Base-by-base conservation (phyloP, 2,329 filamentous ascomycete species). In the Aspergillus amoenus region DNA sequence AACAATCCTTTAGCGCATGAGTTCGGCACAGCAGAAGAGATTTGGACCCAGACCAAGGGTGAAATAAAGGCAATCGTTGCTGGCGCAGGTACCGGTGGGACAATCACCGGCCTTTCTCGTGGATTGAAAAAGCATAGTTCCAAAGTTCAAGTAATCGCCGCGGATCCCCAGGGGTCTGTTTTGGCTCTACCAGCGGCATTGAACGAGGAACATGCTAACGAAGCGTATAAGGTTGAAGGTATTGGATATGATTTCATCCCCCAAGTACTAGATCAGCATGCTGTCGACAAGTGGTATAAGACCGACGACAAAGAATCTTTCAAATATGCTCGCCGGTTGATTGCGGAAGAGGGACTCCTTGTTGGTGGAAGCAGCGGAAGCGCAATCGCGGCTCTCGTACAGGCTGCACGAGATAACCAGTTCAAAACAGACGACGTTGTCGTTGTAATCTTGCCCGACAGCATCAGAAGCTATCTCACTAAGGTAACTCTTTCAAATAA, bases 181-280 rank as follows among this genome's bases (percentile, higher is more conserved):
- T 82, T 99, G 48, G 94, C 94, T 9, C 70, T 96, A 32, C 94
- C 94, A 2, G 85, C 89, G 64, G 68, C 75, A 5, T 79, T 99
- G 65, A 99, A 99, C 74, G 81, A 90, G 47, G 88, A 90, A 62
- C 85, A 88, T 70, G 83, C 84, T 59, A 93, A 97, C 70, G 87
- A 91, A 74, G 81, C 88, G 1, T 99, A 99, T 81, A 97, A 99
- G 79, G 94, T 99, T 1, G 94, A 99, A 79, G 94, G 94, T 43
- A 99, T 99, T 68, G 94, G 94, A 18, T 99, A 99, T 74, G 94
- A 99, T 74, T 99, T 99, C 74, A 89, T 99, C 58, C 94, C 95
- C 6, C 91, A 97, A 22, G 95, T 99, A 5, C 81, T 99, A 55
- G 87, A 94, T 64, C 91, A 88, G 69, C 76, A 87, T 27, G 74